These are phyloP conservation scores for Angophora floribunda DNA, from an alignment of 345 rosid species.

Conservation along the genomic window DNA sequence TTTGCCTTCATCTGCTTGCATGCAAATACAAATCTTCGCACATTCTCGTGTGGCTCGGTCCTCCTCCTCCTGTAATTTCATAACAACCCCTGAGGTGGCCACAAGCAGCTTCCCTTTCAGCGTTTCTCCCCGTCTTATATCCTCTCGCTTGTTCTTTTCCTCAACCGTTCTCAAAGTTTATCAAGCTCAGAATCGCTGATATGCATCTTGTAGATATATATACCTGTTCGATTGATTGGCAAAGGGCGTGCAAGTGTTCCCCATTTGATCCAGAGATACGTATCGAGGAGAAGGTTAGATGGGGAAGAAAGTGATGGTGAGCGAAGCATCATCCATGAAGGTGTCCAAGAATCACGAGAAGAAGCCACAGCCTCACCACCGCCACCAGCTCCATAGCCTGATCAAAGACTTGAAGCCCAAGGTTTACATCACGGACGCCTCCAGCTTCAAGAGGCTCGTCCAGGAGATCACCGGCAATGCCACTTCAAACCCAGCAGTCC, in stretches of 20 bases:
- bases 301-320: slow-evolving; percentile 28
- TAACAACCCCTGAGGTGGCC: neutral
- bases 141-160: neutral
- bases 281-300: neutral
- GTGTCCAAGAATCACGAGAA: slow-evolving; percentile 8
- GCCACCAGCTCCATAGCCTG: neutral
- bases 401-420: slow-evolving; percentile 25
- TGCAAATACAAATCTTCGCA: neutral
- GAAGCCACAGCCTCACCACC: neutral
- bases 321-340: slow-evolving; percentile 3
- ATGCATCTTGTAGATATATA: neutral
- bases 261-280: neutral
- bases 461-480: slow-evolving; percentile 37
- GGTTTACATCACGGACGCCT: slow-evolving; percentile 36
- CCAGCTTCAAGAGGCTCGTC: slow-evolving; percentile 37
- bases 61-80: neutral
- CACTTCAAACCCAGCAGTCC: neutral
- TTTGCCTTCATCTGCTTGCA: neutral
- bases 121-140: neutral
- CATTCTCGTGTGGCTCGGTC: neutral
- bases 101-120: neutral
- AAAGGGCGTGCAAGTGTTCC: neutral
- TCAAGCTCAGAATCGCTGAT: neutral
- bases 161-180: neutral
- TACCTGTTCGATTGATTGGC: neutral